Evolutionary conservation across 129 eudicot genomes (phyloP).

Genomic region (Oenanthe sinensis): DNA sequence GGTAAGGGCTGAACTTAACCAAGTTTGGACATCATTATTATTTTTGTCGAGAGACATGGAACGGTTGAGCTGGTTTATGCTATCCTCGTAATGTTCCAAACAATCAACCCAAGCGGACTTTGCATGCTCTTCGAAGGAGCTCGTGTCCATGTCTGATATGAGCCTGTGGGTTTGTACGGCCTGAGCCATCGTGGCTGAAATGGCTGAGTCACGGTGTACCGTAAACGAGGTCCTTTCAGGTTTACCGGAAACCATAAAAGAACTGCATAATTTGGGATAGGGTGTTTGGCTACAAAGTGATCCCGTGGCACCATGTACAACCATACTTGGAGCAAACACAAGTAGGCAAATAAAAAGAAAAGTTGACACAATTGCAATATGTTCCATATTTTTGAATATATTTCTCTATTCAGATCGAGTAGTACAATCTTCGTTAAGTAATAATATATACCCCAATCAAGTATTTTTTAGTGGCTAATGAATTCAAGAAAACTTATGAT

Average conservation of each 20-base stretch:
- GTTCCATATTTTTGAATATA: background rate
- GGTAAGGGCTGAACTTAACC: conserved; percentile 37
- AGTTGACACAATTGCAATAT: background rate
- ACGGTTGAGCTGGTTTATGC: conserved; percentile 25
- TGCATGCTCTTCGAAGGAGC: conserved; percentile 23
- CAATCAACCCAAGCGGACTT: conserved; percentile 43
- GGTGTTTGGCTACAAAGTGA: conserved; percentile 29
- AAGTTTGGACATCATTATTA: conserved; percentile 23
- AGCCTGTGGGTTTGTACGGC: conserved; percentile 23
- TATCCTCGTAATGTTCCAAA: conserved; percentile 42
- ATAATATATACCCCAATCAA: too few relatives aligned
- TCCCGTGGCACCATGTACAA: conserved; percentile 10
- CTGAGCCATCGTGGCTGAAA: conserved; percentile 27
- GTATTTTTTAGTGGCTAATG: background rate
- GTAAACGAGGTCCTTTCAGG: background rate
- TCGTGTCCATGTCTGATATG: conserved; percentile 19
- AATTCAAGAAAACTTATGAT: background rate
- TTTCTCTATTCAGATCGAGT: background rate
- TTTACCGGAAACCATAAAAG: conserved; percentile 4
- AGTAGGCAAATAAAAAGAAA: background rate
- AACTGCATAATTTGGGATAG: conserved; percentile 30
- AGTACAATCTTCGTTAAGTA: background rate
- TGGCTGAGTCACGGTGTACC: conserved; percentile 15
- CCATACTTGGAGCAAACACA: background rate
- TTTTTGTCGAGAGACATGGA: background rate